Base-by-base conservation (phyloP, 805 yeast genomes). In the Cyberlindnera maclurae region DNA sequence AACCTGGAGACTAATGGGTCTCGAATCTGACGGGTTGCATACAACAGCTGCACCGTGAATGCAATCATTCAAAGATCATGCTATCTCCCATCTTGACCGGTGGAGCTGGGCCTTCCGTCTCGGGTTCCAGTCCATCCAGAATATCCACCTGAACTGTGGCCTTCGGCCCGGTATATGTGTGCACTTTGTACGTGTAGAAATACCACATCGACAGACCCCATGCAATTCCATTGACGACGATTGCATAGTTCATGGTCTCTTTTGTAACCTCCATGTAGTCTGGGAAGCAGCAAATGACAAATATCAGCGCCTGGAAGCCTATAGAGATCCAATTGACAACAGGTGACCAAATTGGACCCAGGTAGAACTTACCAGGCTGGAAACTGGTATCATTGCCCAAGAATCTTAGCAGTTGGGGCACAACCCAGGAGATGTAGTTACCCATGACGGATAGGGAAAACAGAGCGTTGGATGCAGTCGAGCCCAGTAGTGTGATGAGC, bases 361-460 rank as follows among this genome's bases (percentile, higher is more conserved):
- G 54, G 54, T 74, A 70, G 57, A 80, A 80, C 4, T 75, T 73
- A 4, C 88, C 89, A 2, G 83, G 82, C 4, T 50, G 60, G 49
- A 76, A 76, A 33, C 70, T 65, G 3, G 34, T 33, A 17, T 36
- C 13, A 12, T 44, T 36, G 3, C 59, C 8, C 2, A 78, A 69
- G 36, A 79, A 67, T 37, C 75, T 64, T 40, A 77, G 60, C 35
- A 74, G 61, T 17, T 77, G 70, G 15, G 88, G 86, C 32, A 67
- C 62, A 36, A 74, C 64, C 83, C 85, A 75, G 3, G 84, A 75
- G 17, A 79, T 58, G 47, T 73, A 70, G 54, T 78, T 76, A 39
- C 83, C 80, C 6, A 81, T 72, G 43, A 78, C 71, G 22, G 72
- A 73, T 30, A 81, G 63, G 1, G 83, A 71, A 61, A 81, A 81